Conservation (phyloP, 495 filamentous ascomycete species). For the Letharia lupina region DNA sequence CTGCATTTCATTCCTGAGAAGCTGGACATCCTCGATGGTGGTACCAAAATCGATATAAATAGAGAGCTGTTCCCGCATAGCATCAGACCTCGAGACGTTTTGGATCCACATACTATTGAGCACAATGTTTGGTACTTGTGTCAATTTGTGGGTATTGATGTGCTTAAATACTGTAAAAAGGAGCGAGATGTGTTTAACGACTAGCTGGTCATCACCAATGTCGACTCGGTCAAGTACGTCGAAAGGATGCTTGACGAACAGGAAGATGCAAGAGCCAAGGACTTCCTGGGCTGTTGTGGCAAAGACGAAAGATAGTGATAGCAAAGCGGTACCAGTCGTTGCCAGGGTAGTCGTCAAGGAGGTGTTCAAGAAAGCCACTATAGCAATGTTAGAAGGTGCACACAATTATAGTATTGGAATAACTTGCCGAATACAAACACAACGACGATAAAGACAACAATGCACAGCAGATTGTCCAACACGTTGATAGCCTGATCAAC, state of each 20-base stretch:
- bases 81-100: conserved; percentile 80
- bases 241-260: conserved; percentile 93
- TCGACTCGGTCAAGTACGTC: conserved; percentile 94
- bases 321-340: conserved; percentile 87
- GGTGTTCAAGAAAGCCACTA: conserved; percentile 73
- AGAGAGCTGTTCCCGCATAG: conserved; percentile 81
- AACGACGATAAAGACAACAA: conserved; percentile 68
- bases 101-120: conserved; percentile 89
- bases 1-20: conserved; percentile 71
- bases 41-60: conserved; percentile 79
- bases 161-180: conserved; percentile 89
- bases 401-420: background rate
- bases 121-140: conserved; percentile 84
- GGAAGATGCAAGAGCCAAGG: conserved; percentile 90
- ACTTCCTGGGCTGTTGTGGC: conserved; percentile 86
- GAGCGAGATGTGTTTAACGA: conserved; percentile 89
- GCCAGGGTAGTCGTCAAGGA: conserved; percentile 80
- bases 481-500: conserved; percentile 91
- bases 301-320: conserved; percentile 93
- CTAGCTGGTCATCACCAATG: conserved; percentile 60
- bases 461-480: conserved; percentile 73
- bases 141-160: conserved; percentile 70
- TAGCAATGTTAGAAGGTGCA: conserved; percentile 22
- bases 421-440: conserved; percentile 75
- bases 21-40: conserved; percentile 75